These are phyloP conservation scores for Coleophoma cylindrospora DNA, from an alignment of 2,329 filamentous ascomycete species.

Conservation along the genomic window DNA sequence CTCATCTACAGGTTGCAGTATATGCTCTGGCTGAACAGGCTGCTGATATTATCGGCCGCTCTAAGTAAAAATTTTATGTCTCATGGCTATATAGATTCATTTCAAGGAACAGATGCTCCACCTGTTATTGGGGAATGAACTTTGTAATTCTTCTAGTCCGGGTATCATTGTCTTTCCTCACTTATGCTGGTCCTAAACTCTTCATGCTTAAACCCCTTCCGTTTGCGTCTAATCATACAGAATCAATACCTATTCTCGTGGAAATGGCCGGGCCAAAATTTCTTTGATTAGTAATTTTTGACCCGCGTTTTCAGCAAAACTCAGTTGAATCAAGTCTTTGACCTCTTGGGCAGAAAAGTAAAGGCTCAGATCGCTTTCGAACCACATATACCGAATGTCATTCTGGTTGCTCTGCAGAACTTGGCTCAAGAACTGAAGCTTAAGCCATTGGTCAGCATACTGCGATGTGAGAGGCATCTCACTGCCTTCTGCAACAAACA, in stretches of 20 bases:
- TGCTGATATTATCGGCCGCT: no score
- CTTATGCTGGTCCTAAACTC: no score
- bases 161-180: no score
- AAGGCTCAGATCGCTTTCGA: slow-evolving; percentile 59
- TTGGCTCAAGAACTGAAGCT: slow-evolving; percentile 59
- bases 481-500: slow-evolving; percentile 41
- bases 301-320: slow-evolving; percentile 56
- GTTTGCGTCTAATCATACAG: no score
- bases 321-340: slow-evolving; percentile 55
- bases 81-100: no score
- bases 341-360: slow-evolving; percentile 59
- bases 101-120: no score
- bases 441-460: slow-evolving; percentile 57
- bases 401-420: slow-evolving; percentile 62
- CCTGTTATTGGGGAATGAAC: no score
- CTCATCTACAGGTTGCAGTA: no score
- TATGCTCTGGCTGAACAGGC: no score
- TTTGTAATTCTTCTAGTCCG: no score
- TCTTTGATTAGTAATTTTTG: slow-evolving; percentile 16
- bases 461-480: slow-evolving; percentile 51
- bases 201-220: no score
- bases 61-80: no score
- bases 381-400: slow-evolving; percentile 59
- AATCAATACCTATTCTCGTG: not conserved
- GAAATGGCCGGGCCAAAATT: not conserved